Base-by-base conservation (phyloP, 768 basidiomycete species). In the Hysterangium stoloniferum region DNA sequence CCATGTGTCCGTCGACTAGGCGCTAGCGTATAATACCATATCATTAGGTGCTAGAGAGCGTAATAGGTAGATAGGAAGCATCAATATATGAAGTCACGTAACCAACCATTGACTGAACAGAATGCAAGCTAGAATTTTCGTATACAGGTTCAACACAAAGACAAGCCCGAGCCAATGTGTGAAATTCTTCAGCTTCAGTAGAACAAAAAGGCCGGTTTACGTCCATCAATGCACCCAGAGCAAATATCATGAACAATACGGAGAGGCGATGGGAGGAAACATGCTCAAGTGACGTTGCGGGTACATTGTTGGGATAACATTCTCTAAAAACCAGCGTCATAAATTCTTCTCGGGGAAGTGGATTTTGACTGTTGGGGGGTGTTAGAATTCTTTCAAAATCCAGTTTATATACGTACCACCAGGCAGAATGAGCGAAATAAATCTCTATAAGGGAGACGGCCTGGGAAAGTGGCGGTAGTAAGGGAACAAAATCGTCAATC, bases 151-250 rank as follows among this genome's bases (percentile, higher is more conserved):
- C 49, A 6, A 51, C 38, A n/a, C 49, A 51, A n/a, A 51, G 32
- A 33, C 49, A 51, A 15, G 82, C 81, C 52, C 78, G 74, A 3
- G 80, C 79, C 15, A 84, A 65, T 51, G 82, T 80, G 56, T 84
- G 75, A 55, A 80, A 84, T 59, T 82, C 82, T 61, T 84, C 80
- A 1, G 82, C 82, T 48, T 85, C 82, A 37, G 82, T 59, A 45
- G 74, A 73, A 56, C 78, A 72, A 6, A 76, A 67, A 1, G 75
- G 76, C 42, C 67, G 68, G 13, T 78, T 72, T 32, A 81, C 67
- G 59, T 86, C 82, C 48, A 86, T 62, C 2, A 85, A 69, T 6
- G 74, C 68, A 3, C 84, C 84, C 9, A 85, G 61, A 25, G 79
- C 83, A 7, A 86, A 69, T n/a, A 82, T 71, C 65, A 81, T 72